Evolutionary conservation across 2,329 filamentous ascomycete species (phyloP).

Genomic region (Phoma sp.): DNA sequence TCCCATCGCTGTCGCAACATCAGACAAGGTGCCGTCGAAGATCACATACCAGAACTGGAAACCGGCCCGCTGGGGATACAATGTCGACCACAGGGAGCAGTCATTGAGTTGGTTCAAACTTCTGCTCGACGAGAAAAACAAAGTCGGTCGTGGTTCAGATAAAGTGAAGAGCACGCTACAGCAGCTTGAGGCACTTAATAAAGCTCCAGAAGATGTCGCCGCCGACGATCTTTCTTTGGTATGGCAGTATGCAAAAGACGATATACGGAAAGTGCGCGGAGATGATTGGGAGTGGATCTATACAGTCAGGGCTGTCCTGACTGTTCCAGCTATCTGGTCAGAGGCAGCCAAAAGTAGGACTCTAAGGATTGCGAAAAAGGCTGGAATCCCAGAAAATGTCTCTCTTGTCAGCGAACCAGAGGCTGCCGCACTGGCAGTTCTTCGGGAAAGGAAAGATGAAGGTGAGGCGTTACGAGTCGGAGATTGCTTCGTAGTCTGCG

Average conservation of each 20-base stretch:
- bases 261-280: background rate
- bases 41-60: background rate
- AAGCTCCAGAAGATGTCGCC: background rate
- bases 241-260: background rate
- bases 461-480: conserved; percentile 11
- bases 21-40: background rate
- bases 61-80: background rate
- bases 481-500: conserved; percentile 30
- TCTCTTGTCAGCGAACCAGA: conserved; percentile 42
- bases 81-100: background rate
- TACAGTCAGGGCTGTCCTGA: background rate
- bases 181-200: background rate
- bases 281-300: background rate
- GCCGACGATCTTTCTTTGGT: background rate
- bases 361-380: conserved; percentile 4
- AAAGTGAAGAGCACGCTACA: background rate
- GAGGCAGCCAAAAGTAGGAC: conserved; percentile 10
- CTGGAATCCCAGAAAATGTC: conserved; percentile 8
- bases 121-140: background rate
- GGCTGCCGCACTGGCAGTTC: conserved; percentile 38
- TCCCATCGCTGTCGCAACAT: background rate
- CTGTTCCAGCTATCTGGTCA: conserved; percentile 26
- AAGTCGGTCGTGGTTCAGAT: background rate
- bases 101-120: background rate
- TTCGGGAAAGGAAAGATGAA: conserved; percentile 23